Percentiles rank a stretch among this genome's conserved stretches.
These are phyloP conservation scores for Pilasporangium apinafurcum DNA, from an alignment of 352 stramenopile genomes.

Conservation along the genomic window DNA sequence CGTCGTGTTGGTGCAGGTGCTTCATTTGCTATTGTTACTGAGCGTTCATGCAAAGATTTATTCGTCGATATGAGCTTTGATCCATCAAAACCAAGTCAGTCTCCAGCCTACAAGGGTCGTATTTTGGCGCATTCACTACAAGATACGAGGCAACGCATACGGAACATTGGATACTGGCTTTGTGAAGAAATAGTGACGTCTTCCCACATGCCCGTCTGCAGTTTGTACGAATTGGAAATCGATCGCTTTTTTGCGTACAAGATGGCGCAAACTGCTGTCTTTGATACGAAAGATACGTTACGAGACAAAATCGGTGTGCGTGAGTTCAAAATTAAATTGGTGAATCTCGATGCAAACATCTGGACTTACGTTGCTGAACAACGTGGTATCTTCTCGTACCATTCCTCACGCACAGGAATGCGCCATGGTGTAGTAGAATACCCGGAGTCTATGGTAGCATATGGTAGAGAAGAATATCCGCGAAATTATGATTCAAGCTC, in stretches of 20 bases:
- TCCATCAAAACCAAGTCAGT: slow-evolving; percentile 8
- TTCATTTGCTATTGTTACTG: slow-evolving; percentile 49
- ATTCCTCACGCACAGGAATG: too few relatives aligned
- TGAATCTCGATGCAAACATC: slow-evolving; percentile 72
- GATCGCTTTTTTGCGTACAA: slow-evolving; percentile 73
- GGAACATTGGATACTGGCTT: slow-evolving; percentile 55
- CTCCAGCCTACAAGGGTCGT: slow-evolving; percentile 55
- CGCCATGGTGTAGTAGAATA: too few relatives aligned
- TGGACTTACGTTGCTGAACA: slow-evolving; percentile 56
- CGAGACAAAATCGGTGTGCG: slow-evolving; percentile 54
- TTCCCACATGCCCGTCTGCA: slow-evolving; percentile 71
- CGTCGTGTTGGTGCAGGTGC: slow-evolving; percentile 39
- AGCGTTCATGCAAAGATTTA: slow-evolving; percentile 37
- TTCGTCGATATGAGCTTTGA: slow-evolving; percentile 33
- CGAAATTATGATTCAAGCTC: slow-evolving; percentile 20
- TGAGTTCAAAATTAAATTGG: slow-evolving; percentile 67
- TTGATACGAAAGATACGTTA: slow-evolving; percentile 44
- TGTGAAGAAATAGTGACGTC: slow-evolving; percentile 62
- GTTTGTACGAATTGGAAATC: slow-evolving; percentile 64
- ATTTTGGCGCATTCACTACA: slow-evolving; percentile 63
- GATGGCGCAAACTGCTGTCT: slow-evolving; percentile 35
- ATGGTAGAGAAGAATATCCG: slow-evolving; percentile 13
- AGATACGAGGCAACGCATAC: slow-evolving; percentile 50
- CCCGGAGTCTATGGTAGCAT: too few relatives aligned
- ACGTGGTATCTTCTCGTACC: slow-evolving; percentile 9